Evolutionary conservation across 441 rosid genomes (phyloP).

Genomic region (Euphorbia schlechtendalii): DNA sequence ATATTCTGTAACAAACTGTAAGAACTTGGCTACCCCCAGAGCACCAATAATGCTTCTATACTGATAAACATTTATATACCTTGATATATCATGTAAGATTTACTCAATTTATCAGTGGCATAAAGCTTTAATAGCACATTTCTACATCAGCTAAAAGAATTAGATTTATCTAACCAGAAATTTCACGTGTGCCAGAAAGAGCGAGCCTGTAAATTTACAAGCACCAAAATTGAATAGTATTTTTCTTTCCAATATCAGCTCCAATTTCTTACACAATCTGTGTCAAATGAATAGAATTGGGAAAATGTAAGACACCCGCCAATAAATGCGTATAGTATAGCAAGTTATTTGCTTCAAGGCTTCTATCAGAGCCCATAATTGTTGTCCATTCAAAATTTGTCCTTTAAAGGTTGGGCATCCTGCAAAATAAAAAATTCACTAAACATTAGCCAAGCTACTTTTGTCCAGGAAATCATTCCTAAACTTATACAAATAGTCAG

Average conservation of each 20-base stretch:
- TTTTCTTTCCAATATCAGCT: background rate
- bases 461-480: conserved; percentile 19
- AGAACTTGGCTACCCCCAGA: background rate
- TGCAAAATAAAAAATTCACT: conserved; percentile 25
- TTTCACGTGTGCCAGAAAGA: too few species aligned
- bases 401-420: conserved; percentile 97
- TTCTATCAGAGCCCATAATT: conserved; percentile 80
- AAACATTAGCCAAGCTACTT: conserved; percentile 13
- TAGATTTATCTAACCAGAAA: background rate
- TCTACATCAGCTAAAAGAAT: background rate
- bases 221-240: background rate
- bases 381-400: conserved; percentile 87
- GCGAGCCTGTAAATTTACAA: too few species aligned
- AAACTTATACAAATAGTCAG: conserved; percentile 30
- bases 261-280: conserved; percentile 1
- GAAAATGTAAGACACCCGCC: conserved; percentile 49
- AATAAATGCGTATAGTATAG: conserved; percentile 84
- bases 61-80: background rate
- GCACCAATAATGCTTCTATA: background rate
- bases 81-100: background rate
- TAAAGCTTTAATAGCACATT: background rate
- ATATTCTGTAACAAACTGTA: too few species aligned
- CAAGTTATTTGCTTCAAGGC: conserved; percentile 81
- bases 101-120: background rate
- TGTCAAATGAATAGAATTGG: background rate